These are phyloP conservation scores for Pseudocercospora crystallina DNA, from an alignment of 2,329 filamentous ascomycete genomes.

Conservation along the genomic window DNA sequence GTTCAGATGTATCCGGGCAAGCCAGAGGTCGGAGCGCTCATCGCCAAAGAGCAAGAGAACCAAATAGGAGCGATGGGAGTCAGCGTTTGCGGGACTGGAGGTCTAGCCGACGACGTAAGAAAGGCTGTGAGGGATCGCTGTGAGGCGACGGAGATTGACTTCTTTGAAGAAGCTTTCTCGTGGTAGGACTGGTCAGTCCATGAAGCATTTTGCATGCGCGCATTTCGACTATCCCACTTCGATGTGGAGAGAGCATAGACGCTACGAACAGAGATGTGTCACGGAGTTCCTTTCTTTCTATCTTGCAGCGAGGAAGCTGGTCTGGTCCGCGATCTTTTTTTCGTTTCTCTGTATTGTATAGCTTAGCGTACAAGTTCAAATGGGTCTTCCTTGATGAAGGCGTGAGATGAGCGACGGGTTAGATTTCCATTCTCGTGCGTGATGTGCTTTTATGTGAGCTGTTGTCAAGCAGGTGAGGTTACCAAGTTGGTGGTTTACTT, in stretches of 20 bases:
- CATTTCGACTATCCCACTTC: neutral
- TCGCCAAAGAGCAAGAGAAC: slow-evolving; percentile 76
- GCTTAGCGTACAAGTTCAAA: no score
- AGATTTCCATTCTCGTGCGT: no score
- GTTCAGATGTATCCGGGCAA: slow-evolving; percentile 92
- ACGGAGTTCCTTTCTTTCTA: neutral
- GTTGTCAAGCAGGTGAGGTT: no score
- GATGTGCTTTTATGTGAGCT: no score
- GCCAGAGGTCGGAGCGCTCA: slow-evolving; percentile 76
- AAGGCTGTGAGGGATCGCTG: slow-evolving; percentile 65
- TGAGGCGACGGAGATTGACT: slow-evolving; percentile 67
- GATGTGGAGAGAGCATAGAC: neutral
- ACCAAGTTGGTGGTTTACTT: no score
- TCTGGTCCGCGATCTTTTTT: neutral
- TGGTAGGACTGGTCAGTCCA: slow-evolving; percentile 44
- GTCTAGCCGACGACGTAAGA: slow-evolving; percentile 72
- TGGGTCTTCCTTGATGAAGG: no score
- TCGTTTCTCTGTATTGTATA: slow-evolving; percentile 2
- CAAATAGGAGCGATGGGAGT: slow-evolving; percentile 89
- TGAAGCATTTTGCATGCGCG: no score
- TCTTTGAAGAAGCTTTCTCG: slow-evolving; percentile 75
- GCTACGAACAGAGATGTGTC: no score
- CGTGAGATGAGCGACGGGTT: no score
- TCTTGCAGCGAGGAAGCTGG: no score
- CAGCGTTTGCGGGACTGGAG: slow-evolving; percentile 73